phyloP scores from a whole-genome alignment of 2,329 filamentous ascomycete species.

The Talaromyces sp. region DNA sequence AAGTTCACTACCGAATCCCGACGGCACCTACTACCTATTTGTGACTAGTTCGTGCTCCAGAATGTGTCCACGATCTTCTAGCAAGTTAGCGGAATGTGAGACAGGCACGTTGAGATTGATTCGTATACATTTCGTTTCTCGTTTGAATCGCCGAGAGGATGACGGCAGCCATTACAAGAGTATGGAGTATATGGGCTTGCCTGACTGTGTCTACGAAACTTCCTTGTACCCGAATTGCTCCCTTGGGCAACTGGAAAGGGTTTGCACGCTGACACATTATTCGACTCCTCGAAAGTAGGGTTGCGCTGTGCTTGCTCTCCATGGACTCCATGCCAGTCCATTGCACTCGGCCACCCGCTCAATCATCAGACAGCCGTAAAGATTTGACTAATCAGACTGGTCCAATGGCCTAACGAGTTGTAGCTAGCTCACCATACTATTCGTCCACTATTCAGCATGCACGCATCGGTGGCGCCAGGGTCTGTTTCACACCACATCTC shows the following conservation, averaged over 20 bases:
- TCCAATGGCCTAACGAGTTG: neutral
- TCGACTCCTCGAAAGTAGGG: slow-evolving; percentile 2
- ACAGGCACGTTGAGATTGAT: neutral
- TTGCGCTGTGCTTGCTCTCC: neutral
- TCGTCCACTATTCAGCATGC: neutral
- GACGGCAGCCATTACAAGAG: neutral
- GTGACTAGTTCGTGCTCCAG: neutral
- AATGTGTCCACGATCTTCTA: neutral
- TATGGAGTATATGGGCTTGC: neutral
- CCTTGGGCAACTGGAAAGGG: neutral
- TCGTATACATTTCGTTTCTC: neutral
- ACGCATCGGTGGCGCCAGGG: slow-evolving; percentile 2
- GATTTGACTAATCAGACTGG: neutral
- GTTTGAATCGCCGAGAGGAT: neutral
- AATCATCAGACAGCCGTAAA: neutral
- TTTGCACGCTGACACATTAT: neutral
- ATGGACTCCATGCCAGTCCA: neutral
- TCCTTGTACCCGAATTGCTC: neutral
- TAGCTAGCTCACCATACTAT: neutral
- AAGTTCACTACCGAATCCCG: neutral
- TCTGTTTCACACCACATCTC: slow-evolving; percentile 6
- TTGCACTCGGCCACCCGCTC: neutral
- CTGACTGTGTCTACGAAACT: too few species aligned
- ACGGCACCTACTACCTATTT: slow-evolving; percentile 4
- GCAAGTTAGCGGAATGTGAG: neutral